These are phyloP conservation scores for Thamnidium elegans DNA, from an alignment of 192 early-diverging fungal genomes.

Conservation along the genomic window DNA sequence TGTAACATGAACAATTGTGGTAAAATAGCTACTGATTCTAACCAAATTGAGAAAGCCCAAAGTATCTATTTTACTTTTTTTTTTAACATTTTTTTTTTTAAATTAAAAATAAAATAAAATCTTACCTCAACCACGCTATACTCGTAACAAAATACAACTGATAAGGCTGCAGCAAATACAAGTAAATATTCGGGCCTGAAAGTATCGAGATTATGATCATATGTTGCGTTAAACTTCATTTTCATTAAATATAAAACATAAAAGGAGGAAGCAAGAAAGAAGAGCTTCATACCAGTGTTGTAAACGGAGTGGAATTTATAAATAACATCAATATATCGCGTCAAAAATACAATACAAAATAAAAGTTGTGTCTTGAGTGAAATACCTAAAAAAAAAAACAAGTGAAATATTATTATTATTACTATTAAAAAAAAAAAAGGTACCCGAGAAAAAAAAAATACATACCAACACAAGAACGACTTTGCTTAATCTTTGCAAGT, in stretches of 20 bases:
- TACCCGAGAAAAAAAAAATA: no score
- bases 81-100: no score
- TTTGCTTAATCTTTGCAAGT: slow-evolving; percentile 86
- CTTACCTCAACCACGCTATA: slow-evolving; percentile 7
- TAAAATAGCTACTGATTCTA: slow-evolving; percentile 96
- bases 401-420: no score
- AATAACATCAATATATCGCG: slow-evolving; percentile 93
- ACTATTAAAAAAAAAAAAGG: no score
- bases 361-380: slow-evolving; percentile 96
- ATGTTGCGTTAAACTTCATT: slow-evolving; percentile 80
- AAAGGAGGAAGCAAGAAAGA: slow-evolving; percentile 83
- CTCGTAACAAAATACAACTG: slow-evolving; percentile 9
- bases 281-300: slow-evolving; percentile 95
- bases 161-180: background rate
- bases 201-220: slow-evolving; percentile 90
- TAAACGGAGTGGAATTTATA: slow-evolving; percentile 75
- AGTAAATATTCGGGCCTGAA: slow-evolving; percentile 83
- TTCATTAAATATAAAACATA: slow-evolving; percentile 94
- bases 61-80: slow-evolving; percentile 57
- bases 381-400: slow-evolving; percentile 63
- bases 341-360: slow-evolving; percentile 86
- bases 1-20: slow-evolving; percentile 97
- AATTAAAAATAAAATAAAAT: no score
- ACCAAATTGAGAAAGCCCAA: slow-evolving; percentile 96
- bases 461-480: slow-evolving; percentile 82